Conservation (phyloP, 2,329 filamentous ascomycete genomes). For the Exophiala dermatitidis region DNA sequence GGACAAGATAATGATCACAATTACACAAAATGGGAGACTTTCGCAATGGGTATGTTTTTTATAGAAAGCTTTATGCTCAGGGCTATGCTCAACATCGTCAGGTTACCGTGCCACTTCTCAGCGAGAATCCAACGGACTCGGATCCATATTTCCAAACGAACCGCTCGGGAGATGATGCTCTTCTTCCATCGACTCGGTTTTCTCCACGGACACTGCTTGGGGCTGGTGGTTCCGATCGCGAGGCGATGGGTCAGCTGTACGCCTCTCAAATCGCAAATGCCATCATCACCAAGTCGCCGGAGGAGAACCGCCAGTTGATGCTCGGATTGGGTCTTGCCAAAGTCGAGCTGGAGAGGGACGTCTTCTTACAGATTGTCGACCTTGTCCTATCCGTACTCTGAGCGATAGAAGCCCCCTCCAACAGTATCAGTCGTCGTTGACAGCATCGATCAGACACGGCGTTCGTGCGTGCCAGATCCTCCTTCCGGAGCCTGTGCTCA, state of each 20-base stretch:
- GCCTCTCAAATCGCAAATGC: slow-evolving; percentile 82
- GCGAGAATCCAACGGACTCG: slow-evolving; percentile 52
- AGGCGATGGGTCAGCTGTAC: slow-evolving; percentile 79
- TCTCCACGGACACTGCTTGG: slow-evolving; percentile 84
- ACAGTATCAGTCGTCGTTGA: slow-evolving; percentile 1
- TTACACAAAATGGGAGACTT: slow-evolving; percentile 76
- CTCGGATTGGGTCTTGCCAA: slow-evolving; percentile 35
- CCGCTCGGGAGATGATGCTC: slow-evolving; percentile 44
- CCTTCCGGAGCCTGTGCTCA: slow-evolving; percentile 21
- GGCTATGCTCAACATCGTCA: slow-evolving; percentile 29
- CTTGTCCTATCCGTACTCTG: slow-evolving; percentile 25
- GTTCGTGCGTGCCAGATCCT: slow-evolving; percentile 32
- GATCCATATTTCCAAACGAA: slow-evolving; percentile 33
- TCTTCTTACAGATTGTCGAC: slow-evolving; percentile 25
- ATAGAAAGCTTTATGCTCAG: slow-evolving; percentile 4
- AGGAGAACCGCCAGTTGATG: slow-evolving; percentile 53
- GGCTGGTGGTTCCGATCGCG: slow-evolving; percentile 68
- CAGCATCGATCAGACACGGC: slow-evolving; percentile 30
- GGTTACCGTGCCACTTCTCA: slow-evolving; percentile 58
- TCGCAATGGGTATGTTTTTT: slow-evolving; percentile 72
- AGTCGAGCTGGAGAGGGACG: slow-evolving; percentile 24
- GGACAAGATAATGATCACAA: slow-evolving; percentile 84
- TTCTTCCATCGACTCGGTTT: slow-evolving; percentile 71
- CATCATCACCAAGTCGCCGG: slow-evolving; percentile 62
- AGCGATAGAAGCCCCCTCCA: background rate